These are phyloP conservation scores for Leonotis leonurus DNA, from an alignment of 257 asterid genomes.

Conservation along the genomic window DNA sequence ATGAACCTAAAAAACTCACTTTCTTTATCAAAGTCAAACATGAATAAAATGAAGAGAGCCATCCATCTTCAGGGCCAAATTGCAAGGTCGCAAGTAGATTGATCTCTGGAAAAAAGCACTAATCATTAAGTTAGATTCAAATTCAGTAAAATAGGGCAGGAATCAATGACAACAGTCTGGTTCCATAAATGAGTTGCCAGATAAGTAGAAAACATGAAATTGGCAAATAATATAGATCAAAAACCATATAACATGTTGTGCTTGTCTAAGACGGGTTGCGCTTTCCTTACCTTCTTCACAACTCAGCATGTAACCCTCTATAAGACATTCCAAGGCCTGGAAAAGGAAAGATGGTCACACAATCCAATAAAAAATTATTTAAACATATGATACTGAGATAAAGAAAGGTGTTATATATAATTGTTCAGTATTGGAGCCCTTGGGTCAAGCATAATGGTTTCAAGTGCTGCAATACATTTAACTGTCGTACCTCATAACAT, in stretches of 20 bases:
- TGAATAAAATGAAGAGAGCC: slow-evolving; percentile 94
- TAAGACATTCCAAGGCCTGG: slow-evolving; percentile 94
- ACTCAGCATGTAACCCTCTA: slow-evolving; percentile 94
- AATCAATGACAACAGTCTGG: neutral
- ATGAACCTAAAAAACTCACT: slow-evolving; percentile 38
- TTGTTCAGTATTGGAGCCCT: neutral
- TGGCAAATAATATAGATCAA: neutral
- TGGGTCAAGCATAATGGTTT: slow-evolving; percentile 1
- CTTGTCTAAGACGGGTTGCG: slow-evolving; percentile 1
- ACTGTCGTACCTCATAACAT: slow-evolving; percentile 77
- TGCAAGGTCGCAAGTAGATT: slow-evolving; percentile 61
- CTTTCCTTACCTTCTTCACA: slow-evolving; percentile 70
- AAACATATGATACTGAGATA: slow-evolving; percentile 6
- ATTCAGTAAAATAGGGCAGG: slow-evolving; percentile 7
- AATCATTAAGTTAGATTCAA: slow-evolving; percentile 14
- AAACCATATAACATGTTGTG: neutral
- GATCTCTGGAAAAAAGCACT: slow-evolving; percentile 49
- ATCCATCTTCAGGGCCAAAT: slow-evolving; percentile 79
- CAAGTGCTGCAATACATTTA: slow-evolving; percentile 4
- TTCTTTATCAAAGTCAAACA: slow-evolving; percentile 82
- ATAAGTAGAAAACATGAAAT: slow-evolving; percentile 7
- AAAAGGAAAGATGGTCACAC: slow-evolving; percentile 14
- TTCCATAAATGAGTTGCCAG: slow-evolving; percentile 6
- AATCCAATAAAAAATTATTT: slow-evolving; percentile 11
- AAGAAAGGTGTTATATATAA: neutral